phyloP scores from a whole-genome alignment of 352 stramenopile genomes.

The Pilasporangium apinafurcum region DNA sequence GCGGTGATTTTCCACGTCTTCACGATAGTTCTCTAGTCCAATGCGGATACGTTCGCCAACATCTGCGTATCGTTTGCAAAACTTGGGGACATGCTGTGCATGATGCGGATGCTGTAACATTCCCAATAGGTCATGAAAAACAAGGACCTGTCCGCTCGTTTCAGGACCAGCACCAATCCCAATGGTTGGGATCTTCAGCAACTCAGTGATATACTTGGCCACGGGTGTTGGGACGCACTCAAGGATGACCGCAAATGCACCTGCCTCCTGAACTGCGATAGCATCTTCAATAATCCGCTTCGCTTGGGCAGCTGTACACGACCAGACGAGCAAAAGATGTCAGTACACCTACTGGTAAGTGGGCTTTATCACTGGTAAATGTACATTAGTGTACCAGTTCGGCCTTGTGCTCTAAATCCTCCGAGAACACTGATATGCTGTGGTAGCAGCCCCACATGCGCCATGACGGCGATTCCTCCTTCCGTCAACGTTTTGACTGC shows the following conservation, averaged over 20 bases:
- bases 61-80: conserved; percentile 97
- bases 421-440: conserved; percentile 95
- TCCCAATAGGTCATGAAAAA: conserved; percentile 98
- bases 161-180: conserved; percentile 95
- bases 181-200: conserved; percentile 97
- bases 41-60: conserved; percentile 92
- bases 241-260: conserved; percentile 92
- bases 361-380: neutral
- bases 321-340: neutral
- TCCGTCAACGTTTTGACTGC: conserved; percentile 68
- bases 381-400: conserved; percentile 67
- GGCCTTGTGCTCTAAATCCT: conserved; percentile 95
- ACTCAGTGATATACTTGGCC: conserved; percentile 90
- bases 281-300: conserved; percentile 95
- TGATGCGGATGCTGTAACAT: conserved; percentile 98
- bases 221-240: conserved; percentile 88
- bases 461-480: conserved; percentile 95
- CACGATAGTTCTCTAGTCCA: conserved; percentile 93
- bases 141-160: conserved; percentile 95
- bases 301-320: conserved; percentile 57
- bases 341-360: neutral
- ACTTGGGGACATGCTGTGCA: conserved; percentile 93
- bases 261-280: conserved; percentile 92
- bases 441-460: conserved; percentile 96
- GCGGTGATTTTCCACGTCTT: conserved; percentile 92